Conservation (phyloP, 345 rosid genomes). For the Hibiscus trionum region DNA sequence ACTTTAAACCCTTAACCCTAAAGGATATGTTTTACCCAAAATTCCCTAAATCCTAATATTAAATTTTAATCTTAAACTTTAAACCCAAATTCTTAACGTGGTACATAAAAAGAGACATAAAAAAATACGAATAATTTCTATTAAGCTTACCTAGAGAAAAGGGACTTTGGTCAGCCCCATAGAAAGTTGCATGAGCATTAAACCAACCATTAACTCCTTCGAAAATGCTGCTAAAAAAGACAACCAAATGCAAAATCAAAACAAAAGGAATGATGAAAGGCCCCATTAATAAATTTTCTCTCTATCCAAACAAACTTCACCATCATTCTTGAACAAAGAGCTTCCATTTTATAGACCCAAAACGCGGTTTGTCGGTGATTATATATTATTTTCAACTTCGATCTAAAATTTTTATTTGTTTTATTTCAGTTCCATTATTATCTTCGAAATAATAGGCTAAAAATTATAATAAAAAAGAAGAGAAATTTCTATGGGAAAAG, state of each 20-base stretch:
- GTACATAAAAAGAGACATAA: too few relatives aligned
- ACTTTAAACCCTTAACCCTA: too few relatives aligned
- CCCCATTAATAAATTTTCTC: slow-evolving; percentile 1
- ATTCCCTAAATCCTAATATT: too few relatives aligned
- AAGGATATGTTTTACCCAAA: too few relatives aligned
- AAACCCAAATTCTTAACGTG: too few relatives aligned
- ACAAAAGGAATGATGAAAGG: slow-evolving; percentile 5
- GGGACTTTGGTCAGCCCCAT: slow-evolving; percentile 70
- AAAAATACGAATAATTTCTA: background rate
- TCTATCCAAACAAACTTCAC: background rate
- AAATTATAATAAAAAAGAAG: background rate
- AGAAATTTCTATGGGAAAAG: background rate
- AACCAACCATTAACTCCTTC: slow-evolving; percentile 33
- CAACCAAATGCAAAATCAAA: slow-evolving; percentile 11
- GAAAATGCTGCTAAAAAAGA: background rate
- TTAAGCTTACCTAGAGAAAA: slow-evolving; percentile 53
- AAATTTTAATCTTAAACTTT: too few relatives aligned
- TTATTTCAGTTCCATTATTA: background rate
- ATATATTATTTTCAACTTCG: background rate
- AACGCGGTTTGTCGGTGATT: slow-evolving; percentile 13
- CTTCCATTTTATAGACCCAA: slow-evolving; percentile 6
- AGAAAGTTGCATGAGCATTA: slow-evolving; percentile 61
- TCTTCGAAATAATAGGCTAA: background rate
- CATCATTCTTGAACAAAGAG: background rate
- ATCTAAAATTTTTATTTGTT: background rate